Evolutionary conservation across 2,329 filamentous ascomycete species (phyloP), one percentile per base, ranked within the genome.

Genomic region (Triangularia setosa): DNA sequence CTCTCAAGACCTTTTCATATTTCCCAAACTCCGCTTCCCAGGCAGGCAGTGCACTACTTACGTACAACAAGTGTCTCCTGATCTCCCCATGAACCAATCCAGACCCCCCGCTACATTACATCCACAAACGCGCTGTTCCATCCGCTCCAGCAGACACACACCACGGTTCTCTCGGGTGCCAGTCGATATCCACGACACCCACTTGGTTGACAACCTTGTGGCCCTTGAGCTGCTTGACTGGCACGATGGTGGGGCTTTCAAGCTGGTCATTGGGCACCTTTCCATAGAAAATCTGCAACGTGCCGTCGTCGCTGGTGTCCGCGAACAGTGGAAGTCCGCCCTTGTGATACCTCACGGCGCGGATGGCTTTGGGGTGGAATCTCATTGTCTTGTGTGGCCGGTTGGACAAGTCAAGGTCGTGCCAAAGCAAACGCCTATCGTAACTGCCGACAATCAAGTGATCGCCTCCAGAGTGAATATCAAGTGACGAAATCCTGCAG

Each of bases 131-230:
- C 78, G 92, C 91, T 14, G 91, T 96, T 52, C 94, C 94, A 80
- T 99, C 95, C 1, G 94, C 93, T 70, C 95, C 95, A 56, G 93
- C 94, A 81, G 91, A 96, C 61, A 97, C 89, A 78, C 91, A 90
- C 95, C 95, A 98, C 1, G 94, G 92, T 78, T 98, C 92, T 68
- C 85, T 87, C 5, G 93, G 92, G 80, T 99, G 95, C 96, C 96
- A 99, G 73, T 97, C 92, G 27, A 99, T 80, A 75, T 97, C 94
- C 82, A 98, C 83, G 16, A 98, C 93, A 69, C 95, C 95, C 64
- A 99, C 79, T 70, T 93, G 90, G 73, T 87, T 90, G 73, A 90
- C 90, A 2, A 98, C 88, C 78, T 90, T 91, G 79, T 99, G 95
- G 0, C 95, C 95, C 73, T 87, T 90, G 58, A 99, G 83, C 73